Conservation (phyloP, 163 green algal species). For the Scenedesmus sp. region DNA sequence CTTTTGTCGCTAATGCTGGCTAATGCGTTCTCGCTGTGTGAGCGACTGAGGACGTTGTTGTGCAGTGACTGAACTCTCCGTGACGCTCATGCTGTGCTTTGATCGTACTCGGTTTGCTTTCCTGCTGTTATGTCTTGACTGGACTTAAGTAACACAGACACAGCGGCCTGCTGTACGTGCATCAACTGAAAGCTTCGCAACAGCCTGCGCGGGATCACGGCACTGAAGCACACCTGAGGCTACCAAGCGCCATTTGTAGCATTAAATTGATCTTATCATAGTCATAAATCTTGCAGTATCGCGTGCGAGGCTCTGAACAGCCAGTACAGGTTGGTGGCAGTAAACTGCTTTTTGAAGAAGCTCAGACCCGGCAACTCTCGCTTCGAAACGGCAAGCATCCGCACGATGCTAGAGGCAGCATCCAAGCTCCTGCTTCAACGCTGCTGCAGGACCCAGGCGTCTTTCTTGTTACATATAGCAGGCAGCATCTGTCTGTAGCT, state of each 20-base stretch:
- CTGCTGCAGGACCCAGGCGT: not conserved
- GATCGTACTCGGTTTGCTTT: not conserved
- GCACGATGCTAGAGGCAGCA: not conserved
- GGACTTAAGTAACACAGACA: too few relatives aligned
- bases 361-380: not conserved
- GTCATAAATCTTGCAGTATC: not conserved
- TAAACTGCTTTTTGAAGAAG: not conserved
- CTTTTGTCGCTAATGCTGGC: too few relatives aligned
- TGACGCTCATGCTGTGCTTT: not conserved
- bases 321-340: not conserved
- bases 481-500: not conserved
- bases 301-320: not conserved
- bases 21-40: not conserved
- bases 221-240: not conserved
- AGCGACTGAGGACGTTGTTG: not conserved
- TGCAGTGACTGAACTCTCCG: not conserved
- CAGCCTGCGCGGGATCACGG: not conserved
- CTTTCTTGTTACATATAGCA: not conserved
- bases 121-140: too few relatives aligned
- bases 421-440: not conserved
- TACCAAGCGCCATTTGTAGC: not conserved
- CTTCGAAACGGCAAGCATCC: not conserved
- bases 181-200: not conserved
- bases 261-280: not conserved
- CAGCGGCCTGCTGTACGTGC: not conserved